Evolutionary conservation across 768 basidiomycete species (phyloP), one percentile per base, ranked within the genome.

Genomic region (Boletus barrowsii): DNA sequence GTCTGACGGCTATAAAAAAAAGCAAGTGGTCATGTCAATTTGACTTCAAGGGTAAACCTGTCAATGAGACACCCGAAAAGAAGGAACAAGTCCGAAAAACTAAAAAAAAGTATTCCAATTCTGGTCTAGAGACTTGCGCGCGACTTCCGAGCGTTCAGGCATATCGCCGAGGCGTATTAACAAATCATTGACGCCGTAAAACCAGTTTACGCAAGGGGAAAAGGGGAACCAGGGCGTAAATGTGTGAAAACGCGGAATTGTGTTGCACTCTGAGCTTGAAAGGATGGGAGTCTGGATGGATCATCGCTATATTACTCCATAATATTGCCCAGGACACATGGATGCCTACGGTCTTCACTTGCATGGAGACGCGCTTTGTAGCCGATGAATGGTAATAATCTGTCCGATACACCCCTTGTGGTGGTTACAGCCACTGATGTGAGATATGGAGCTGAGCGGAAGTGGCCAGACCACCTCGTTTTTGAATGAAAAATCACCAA

Each of bases 401-500:
- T 24, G 42, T 55, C 36, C 42, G 41, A 62, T 55, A 35, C 49
- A 37, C 17, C 46, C 44, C 48, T 24, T 42, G 54, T 45, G 46
- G 29, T 22, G 33, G 53, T 51, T 42, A 30, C 54, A 42, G 50
- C 55, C 50, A 37, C 43, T 47, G 49, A 65, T 57, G 59, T 52
- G 53, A 55, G 53, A 61, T 53, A 53, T 56, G 42, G 51, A 30
- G 35, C 24, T n/a, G n/a, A 29, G 44, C 48, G n/a, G 35, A 51
- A 33, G 46, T 44, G 51, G 51, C 46, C 17, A 63, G 54, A 47
- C 37, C 43, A 49, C 47, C 58, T 58, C 51, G 8, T 52, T 57
- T 61, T 44, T 32, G 57, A 67, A 64, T 64, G 62, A 68, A 61
- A 66, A 57, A 68, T 59, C 50, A 36, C 61, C 66, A 42, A 51